Conservation (phyloP, 169 alveolate species). For the Plasmodium knowlesi region DNA sequence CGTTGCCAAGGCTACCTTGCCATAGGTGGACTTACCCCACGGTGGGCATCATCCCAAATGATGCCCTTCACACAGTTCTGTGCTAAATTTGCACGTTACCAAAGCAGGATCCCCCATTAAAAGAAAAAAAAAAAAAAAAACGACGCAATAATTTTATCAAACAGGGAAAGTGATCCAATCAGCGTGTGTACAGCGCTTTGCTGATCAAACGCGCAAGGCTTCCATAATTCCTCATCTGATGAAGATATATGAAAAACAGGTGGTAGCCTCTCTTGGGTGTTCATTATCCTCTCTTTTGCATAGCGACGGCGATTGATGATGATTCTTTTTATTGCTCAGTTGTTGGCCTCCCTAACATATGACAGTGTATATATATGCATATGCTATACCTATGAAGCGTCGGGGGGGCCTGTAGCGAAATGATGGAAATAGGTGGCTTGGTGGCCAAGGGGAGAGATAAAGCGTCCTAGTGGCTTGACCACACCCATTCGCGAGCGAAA, state of each 20-base stretch:
- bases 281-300: neutral
- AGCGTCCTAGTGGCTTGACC: neutral
- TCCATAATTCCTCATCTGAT: neutral
- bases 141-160: neutral
- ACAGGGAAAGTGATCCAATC: neutral
- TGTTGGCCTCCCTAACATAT: neutral
- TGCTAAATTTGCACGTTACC: neutral
- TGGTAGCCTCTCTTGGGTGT: neutral
- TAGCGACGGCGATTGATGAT: neutral
- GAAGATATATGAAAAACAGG: neutral
- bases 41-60: neutral
- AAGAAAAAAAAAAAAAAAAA: no score
- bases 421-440: neutral
- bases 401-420: neutral
- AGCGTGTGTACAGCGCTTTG: neutral
- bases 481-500: neutral
- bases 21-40: neutral
- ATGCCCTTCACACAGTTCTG: neutral
- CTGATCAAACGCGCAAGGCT: neutral
- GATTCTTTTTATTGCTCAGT: neutral
- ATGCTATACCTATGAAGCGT: neutral
- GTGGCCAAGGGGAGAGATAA: no score
- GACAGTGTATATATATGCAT: neutral
- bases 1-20: neutral
- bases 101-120: neutral